Evolutionary conservation across 179 eudicot genomes (phyloP).

Genomic region (Beta macrorhiza): DNA sequence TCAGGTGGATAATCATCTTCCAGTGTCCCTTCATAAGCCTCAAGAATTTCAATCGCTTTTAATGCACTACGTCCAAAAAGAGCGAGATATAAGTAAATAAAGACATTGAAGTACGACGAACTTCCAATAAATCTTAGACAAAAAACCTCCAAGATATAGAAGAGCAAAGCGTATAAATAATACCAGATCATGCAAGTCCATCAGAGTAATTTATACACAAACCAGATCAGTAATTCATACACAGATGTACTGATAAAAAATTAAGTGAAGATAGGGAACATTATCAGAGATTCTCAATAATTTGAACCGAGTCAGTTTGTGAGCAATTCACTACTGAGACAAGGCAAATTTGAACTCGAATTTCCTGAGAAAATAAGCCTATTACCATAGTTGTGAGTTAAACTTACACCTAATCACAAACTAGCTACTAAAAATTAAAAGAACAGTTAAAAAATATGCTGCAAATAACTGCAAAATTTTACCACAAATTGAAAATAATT

Average conservation of each 20-base stretch:
- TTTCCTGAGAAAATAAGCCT: not conserved
- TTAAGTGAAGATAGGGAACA: not conserved
- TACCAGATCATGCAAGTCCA: not conserved
- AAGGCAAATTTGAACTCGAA: not conserved
- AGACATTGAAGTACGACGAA: not conserved
- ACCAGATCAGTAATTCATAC: not conserved
- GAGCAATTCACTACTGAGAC: not conserved
- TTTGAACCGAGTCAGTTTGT: not conserved
- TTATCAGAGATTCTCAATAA: not conserved
- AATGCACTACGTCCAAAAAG: slow-evolving; percentile 51
- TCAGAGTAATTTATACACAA: not conserved
- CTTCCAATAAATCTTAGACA: not conserved
- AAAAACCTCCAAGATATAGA: not conserved
- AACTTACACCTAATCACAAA: not conserved
- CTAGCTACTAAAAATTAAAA: not conserved
- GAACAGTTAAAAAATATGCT: not conserved
- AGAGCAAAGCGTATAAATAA: not conserved
- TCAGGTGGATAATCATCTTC: slow-evolving; percentile 98
- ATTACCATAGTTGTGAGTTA: not conserved
- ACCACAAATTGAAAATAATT: too few relatives aligned
- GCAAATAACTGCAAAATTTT: not conserved
- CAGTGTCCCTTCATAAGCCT: slow-evolving; percentile 99
- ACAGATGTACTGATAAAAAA: not conserved
- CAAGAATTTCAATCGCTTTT: slow-evolving; percentile 95
- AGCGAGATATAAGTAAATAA: not conserved